Base-by-base conservation (phyloP, 1,284 basidiomycete species). In the Boletus subluridellus region DNA sequence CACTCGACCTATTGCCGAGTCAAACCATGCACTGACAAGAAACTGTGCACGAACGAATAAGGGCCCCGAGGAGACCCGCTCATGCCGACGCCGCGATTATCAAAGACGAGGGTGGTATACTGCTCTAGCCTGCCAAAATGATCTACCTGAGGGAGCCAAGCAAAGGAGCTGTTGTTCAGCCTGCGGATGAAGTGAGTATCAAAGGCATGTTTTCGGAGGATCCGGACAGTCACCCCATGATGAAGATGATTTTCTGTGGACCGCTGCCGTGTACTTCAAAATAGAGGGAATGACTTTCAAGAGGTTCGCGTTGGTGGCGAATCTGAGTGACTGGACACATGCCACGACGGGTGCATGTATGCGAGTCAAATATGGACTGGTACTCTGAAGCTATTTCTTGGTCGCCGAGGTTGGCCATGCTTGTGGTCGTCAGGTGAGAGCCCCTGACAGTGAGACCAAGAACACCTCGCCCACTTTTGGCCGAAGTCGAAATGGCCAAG, bases 91-190 rank as follows among this genome's bases (percentile, higher is more conserved):
- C 34, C 34, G 12, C 34, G 34, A 35, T 35, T 35, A 12, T 35
- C 12, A 64, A 94, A 90, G 1, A 93, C 90, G 2, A 95, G 77
- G 9, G 84, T 77, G 0, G 85, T 84, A 60, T 87, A 82, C 48
- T 80, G 73, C 11, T 78, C 74, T 12, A 73, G 67, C 28, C 75
- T 70, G 14, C 75, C 78, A 62, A 90, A 88, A 65, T 87, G 73
- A 10, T 78, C 69, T 4, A 90, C 82, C 66, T 89, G 88, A 2
- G 74, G 69, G 3, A 73, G 68, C 89, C 88, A 91, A 1, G 79
- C 78, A 64, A 87, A 89, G 5, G 80, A 83, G 54, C 76, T 83
- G 60, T 79, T 78, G 69, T 87, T 89, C 60, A 91, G 63, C 9
- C 84, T 67, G 24, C 3, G 5, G 14, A 48, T 78, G 60, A 42